phyloP scores from a whole-genome alignment of 2,329 filamentous ascomycete species.

The Curvularia eragrostidis region DNA sequence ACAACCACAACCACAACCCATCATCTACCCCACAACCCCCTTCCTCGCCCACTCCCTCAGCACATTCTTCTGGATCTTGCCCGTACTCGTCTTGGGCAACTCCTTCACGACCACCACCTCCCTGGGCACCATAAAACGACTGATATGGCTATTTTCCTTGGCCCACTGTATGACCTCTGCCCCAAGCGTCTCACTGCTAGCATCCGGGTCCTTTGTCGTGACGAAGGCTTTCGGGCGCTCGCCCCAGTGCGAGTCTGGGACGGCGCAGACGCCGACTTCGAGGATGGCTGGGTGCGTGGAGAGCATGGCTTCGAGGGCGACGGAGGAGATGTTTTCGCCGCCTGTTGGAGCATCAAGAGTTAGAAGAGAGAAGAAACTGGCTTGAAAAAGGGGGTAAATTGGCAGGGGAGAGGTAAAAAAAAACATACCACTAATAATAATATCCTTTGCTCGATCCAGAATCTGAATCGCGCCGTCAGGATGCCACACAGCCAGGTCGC shows the following conservation, averaged over 20 bases:
- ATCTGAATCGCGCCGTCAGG: constrained; percentile 91
- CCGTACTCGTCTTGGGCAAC: constrained; percentile 95
- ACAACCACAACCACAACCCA: too few relatives aligned
- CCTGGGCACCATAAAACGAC: constrained; percentile 83
- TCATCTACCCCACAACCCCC: constrained; percentile 42
- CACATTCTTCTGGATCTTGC: constrained; percentile 95
- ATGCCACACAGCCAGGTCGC: constrained; percentile 93
- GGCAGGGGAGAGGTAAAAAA: background rate
- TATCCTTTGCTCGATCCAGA: constrained; percentile 92
- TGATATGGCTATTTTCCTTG: constrained; percentile 78
- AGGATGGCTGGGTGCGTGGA: constrained; percentile 87
- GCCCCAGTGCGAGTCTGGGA: constrained; percentile 90
- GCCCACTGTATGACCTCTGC: constrained; percentile 86
- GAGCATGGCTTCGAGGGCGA: constrained; percentile 89
- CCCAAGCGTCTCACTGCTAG: constrained; percentile 63
- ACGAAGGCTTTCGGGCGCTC: constrained; percentile 95
- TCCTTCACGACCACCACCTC: constrained; percentile 82
- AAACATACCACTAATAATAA: constrained; percentile 85
- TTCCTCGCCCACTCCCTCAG: constrained; percentile 81
- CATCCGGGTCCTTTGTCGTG: constrained; percentile 68
- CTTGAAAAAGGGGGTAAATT: background rate
- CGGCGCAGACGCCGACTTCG: constrained; percentile 88
- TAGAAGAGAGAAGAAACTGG: background rate
- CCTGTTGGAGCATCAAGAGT: constrained; percentile 57
- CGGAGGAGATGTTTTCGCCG: constrained; percentile 95